Percentiles rank a stretch among this genome's conserved stretches.
Evolutionary conservation across 768 basidiomycete species (phyloP).

Genomic region (Trametes sanguinea): DNA sequence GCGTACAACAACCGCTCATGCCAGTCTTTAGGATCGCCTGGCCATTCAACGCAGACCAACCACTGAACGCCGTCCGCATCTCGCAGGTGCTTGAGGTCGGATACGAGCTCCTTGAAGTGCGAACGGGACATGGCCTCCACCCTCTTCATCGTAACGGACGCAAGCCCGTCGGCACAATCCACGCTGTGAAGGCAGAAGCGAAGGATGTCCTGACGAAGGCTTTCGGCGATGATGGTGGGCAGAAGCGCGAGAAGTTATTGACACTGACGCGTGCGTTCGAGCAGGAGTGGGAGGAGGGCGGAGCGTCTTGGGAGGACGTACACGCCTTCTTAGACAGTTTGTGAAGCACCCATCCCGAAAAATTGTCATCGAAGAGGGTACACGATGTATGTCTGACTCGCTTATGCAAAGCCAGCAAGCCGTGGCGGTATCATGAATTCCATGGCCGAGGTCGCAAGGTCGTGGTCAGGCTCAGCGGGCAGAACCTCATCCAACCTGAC

Average conservation of each 20-base stretch:
- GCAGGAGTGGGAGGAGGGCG: conserved; percentile 17
- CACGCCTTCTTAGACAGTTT: conserved; percentile 1
- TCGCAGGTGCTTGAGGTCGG: conserved; percentile 25
- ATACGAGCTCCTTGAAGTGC: conserved; percentile 32
- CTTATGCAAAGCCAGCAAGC: no score
- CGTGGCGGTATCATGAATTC: no score
- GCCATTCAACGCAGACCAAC: no score
- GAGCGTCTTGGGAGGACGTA: conserved; percentile 4
- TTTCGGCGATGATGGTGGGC: conserved; percentile 27
- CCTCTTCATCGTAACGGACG: conserved; percentile 22
- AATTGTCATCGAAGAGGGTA: no score
- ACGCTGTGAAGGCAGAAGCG: conserved; percentile 26
- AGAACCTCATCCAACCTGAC: no score
- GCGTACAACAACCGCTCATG: no score
- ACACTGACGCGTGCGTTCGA: conserved; percentile 4
- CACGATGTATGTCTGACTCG: no score
- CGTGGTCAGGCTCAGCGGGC: no score
- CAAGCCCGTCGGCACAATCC: conserved; percentile 24
- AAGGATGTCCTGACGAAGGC: conserved; percentile 24
- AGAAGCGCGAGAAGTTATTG: conserved; percentile 27
- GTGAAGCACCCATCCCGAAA: no score
- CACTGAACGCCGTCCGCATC: conserved; percentile 14
- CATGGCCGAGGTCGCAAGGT: no score
- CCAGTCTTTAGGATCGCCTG: background rate
- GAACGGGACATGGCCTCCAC: conserved; percentile 22